Evolutionary conservation across 176 grass and related monocot species (phyloP), one percentile per base, ranked within the genome.

Genomic region (Oryza punctata): DNA sequence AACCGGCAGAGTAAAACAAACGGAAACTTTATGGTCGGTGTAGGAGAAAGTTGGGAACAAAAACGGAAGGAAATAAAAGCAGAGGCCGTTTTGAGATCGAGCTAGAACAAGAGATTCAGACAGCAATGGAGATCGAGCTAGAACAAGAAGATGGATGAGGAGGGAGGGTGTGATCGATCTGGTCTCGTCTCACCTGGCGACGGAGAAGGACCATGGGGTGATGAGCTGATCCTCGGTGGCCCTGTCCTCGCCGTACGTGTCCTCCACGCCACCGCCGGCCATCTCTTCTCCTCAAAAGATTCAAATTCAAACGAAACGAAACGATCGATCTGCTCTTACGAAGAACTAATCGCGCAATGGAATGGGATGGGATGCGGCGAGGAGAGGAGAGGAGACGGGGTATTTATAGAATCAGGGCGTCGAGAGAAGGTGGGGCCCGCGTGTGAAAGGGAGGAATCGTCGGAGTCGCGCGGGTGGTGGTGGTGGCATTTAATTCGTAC

Each of bases 171-270:
- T 35, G 5, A 37, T 7, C n/a, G n/a, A n/a, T n/a, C n/a, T n/a
- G n/a, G n/a, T n/a, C n/a, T n/a, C n/a, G 1, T 19, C 5, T 18
- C 2, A 98, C 96, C 96, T 98, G 15, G 96, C 93, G 65, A 98
- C 96, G 87, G 96, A 95, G 85, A 95, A 66, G 21, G 87, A 57
- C 96, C 96, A 98, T 0, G 96, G 96, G 45, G 96, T 98, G 79
- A 98, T 37, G 67, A 88, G 82, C 81, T 98, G 93, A 35, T 98
- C 91, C 91, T 95, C 93, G 37, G 91, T 92, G 87, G 93, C 96
- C 69, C 89, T 88, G 89, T 98, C 96, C 82, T 95, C 96, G 64
- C 93, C 96, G 87, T 95, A 95, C 0, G 35, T 49, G 76, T 93
- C 96, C 74, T 78, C 85, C 1, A 89, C 89, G 38, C 96, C 93